Evolutionary conservation across 192 early-diverging fungal genomes (phyloP).

Genomic region (Coemansia sp.): DNA sequence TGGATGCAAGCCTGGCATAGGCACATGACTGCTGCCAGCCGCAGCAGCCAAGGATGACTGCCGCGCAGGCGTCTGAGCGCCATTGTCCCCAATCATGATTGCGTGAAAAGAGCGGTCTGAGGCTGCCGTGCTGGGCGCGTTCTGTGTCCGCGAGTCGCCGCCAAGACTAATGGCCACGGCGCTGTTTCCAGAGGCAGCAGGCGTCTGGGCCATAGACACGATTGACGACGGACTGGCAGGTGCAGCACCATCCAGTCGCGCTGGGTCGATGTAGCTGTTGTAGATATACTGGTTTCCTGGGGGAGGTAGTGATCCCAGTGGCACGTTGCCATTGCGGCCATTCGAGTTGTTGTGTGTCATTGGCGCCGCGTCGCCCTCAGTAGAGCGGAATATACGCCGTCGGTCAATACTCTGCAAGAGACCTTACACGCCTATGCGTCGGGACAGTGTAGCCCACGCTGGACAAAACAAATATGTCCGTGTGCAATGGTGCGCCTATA

Average conservation of each 20-base stretch:
- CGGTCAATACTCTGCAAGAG: neutral
- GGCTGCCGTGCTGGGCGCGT: slow-evolving; percentile 36
- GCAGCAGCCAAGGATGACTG: slow-evolving; percentile 5
- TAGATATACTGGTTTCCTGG: slow-evolving; percentile 30
- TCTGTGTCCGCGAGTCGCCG: slow-evolving; percentile 17
- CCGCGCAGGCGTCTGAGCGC: slow-evolving; percentile 18
- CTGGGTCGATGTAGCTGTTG: slow-evolving; percentile 29
- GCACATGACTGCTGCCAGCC: slow-evolving; percentile 11
- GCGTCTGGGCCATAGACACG: slow-evolving; percentile 17
- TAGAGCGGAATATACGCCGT: neutral
- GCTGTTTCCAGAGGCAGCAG: slow-evolving; percentile 18
- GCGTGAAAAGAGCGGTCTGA: slow-evolving; percentile 52
- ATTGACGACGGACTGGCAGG: slow-evolving; percentile 13
- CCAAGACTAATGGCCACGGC: neutral
- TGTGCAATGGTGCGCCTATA: slow-evolving; percentile 9
- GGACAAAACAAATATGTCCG: neutral
- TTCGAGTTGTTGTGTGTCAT: slow-evolving; percentile 30
- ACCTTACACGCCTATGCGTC: neutral
- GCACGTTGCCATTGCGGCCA: slow-evolving; percentile 34
- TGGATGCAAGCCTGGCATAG: slow-evolving; percentile 17
- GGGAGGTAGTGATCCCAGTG: slow-evolving; percentile 21
- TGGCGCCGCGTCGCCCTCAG: neutral
- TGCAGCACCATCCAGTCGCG: slow-evolving; percentile 6
- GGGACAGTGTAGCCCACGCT: slow-evolving; percentile 6
- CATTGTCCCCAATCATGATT: slow-evolving; percentile 49